Evolutionary conservation across 164 flowering plant species (phyloP), one percentile per base, ranked within the genome.

Genomic region (Sextonia rubra): DNA sequence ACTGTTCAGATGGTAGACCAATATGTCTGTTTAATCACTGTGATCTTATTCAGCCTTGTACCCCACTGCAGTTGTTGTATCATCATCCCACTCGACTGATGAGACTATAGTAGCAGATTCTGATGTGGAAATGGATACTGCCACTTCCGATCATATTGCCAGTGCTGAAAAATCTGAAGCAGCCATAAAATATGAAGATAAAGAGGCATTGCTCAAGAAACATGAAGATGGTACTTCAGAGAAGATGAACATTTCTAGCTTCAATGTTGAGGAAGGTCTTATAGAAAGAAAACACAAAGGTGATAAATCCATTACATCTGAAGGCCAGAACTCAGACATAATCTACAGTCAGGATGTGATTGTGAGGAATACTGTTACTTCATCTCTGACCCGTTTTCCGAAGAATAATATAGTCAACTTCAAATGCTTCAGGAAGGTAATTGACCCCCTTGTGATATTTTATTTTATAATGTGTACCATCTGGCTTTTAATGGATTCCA

Each of bases 31-130:
- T 52, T 12, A 52, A 20, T 52, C 58, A 64, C n/a, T 5, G 67
- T 64, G 67, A 18, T 55, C 74, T 49, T 29, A 72, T 56, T 52
- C 22, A 14, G 61, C 29, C 26, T 72, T 47, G 11, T 55, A 29
- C 52, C 65, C 37, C 60, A 66, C 20, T 80, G 86, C 90, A 92
- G 97, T 89, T 32, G 74, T 79, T 20, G 81, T 89, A 64, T 85
- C 94, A 32, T 89, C 94, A 66, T 91, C 98, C 70, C 89, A 91
- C 86, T 91, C 98, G 65, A 91, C 97, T 4, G 95, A 89, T 44
- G 97, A 91, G 87, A 94, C 97, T 25, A 85, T 91, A 30, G 97
- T 94, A 44, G 98, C 91, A 66, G 97, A 94, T 81, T 92, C 98
- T 71, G 97, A 94, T 76, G 85, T 72, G 44, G 98, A 94, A 78